Conservation (phyloP, 2,329 filamentous ascomycete genomes). For the Aspergillus intermedius region DNA sequence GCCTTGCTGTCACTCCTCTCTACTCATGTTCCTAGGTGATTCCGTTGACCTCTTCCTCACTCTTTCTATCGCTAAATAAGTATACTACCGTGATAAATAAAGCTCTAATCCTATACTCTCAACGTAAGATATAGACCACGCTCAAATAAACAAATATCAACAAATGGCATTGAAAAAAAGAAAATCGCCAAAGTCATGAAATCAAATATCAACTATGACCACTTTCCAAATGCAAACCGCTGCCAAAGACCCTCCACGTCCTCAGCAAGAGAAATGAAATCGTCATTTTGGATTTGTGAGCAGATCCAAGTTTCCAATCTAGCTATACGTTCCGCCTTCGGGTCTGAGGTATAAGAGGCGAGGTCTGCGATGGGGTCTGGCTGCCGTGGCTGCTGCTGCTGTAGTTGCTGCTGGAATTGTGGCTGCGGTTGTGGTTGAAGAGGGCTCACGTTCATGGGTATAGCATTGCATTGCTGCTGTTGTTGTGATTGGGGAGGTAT, state of each 20-base stretch:
- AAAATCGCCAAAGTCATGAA: neutral
- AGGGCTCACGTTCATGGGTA: neutral
- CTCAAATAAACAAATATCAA: neutral
- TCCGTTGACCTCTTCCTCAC: no score
- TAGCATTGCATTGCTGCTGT: no score
- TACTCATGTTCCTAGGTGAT: neutral
- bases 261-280: conserved; percentile 34
- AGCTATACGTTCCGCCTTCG: conserved; percentile 25
- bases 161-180: neutral
- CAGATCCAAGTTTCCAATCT: conserved; percentile 38
- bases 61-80: no score
- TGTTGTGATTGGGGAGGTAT: no score
- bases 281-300: conserved; percentile 34
- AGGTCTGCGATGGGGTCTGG: conserved; percentile 18
- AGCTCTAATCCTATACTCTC: no score
- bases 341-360: conserved; percentile 23
- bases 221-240: conserved; percentile 33
- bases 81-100: no score
- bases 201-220: neutral
- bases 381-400: neutral
- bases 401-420: neutral
- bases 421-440: neutral
- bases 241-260: conserved; percentile 37
- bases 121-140: neutral
- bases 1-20: neutral